phyloP scores from a whole-genome alignment of 306 rosid species.

The Cyamopsis tetragonoloba region DNA sequence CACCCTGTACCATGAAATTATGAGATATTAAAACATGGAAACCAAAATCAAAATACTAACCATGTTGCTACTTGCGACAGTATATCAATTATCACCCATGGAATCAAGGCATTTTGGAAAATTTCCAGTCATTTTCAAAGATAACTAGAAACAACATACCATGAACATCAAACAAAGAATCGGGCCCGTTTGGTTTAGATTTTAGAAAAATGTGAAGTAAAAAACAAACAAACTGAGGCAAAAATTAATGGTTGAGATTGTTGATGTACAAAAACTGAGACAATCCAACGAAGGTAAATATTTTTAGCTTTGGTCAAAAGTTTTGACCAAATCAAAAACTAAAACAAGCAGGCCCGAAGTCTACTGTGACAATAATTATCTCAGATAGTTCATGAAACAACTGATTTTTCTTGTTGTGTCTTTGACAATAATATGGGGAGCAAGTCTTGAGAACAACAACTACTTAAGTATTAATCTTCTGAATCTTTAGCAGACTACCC shows the following conservation, averaged over 20 bases:
- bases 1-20: constrained; percentile 83
- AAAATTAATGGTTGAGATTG: too few relatives aligned
- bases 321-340: too few relatives aligned
- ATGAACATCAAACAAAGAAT: constrained; percentile 9
- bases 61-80: neutral
- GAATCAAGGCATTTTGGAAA: neutral
- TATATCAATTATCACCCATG: constrained; percentile 17
- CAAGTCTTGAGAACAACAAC: neutral
- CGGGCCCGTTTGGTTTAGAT: too few relatives aligned
- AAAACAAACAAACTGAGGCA: too few relatives aligned
- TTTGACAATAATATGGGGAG: neutral
- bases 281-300: too few relatives aligned
- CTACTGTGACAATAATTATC: neutral
- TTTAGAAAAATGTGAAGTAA: too few relatives aligned
- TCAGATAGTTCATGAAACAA: neutral
- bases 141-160: neutral
- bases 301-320: too few relatives aligned
- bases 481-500: neutral
- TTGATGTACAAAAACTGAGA: too few relatives aligned
- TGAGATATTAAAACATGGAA: constrained; percentile 43
- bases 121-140: neutral
- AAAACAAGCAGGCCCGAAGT: too few relatives aligned
- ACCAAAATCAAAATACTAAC: constrained; percentile 27
- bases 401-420: neutral
- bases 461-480: neutral